Conservation (phyloP, 164 flowering plant genomes). For the Akebia trifoliata region DNA sequence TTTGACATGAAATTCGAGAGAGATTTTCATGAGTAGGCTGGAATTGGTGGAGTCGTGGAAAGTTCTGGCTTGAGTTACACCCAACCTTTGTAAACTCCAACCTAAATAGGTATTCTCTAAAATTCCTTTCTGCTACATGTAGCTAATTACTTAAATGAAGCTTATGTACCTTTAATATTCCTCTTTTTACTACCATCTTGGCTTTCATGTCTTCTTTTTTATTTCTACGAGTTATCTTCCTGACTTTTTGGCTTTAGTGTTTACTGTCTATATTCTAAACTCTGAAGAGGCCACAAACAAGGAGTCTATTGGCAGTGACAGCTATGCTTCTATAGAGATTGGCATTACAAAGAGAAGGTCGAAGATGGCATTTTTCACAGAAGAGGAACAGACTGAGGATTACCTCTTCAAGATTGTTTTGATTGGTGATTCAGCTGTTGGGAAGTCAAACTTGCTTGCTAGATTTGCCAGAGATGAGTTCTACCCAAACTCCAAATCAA, state of each 20-base stretch:
- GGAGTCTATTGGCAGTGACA: not conserved
- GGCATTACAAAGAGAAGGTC: not conserved
- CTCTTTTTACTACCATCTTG: not conserved
- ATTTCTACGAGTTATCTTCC: not conserved
- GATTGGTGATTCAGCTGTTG: constrained; percentile 73
- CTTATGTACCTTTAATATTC: not conserved
- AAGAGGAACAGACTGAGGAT: constrained; percentile 51
- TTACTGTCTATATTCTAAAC: not conserved
- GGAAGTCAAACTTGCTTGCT: constrained; percentile 67
- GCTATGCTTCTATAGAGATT: constrained; percentile 10
- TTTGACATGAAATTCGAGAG: not conserved
- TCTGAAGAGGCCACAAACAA: not conserved
- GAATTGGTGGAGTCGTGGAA: constrained; percentile 1
- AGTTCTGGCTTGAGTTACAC: not conserved
- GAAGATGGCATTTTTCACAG: constrained; percentile 43
- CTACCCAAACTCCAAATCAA: constrained; percentile 63
- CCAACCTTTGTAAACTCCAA: not conserved
- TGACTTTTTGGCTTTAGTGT: constrained; percentile 1
- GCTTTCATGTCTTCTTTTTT: not conserved
- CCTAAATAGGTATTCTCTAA: not conserved
- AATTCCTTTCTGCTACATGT: not conserved
- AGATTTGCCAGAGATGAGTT: constrained; percentile 69
- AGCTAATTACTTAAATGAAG: not conserved
- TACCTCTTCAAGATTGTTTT: constrained; percentile 67
- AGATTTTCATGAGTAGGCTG: not conserved